Conservation (phyloP, 108 stramenopile species). For the Skeletonema costatum region DNA sequence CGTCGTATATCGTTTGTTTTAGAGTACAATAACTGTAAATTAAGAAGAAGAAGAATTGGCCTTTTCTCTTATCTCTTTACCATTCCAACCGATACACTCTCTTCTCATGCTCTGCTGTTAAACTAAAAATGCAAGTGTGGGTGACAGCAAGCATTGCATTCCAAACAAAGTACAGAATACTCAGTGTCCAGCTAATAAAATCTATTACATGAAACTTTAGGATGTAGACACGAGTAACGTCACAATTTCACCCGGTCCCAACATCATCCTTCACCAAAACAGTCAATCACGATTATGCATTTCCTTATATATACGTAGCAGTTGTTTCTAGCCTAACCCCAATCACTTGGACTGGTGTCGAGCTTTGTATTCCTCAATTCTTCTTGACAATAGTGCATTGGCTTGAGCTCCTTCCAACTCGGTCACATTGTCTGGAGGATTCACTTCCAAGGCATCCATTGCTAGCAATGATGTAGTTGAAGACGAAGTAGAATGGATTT, state of each 20-base stretch:
- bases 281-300: neutral
- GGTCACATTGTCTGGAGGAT: neutral
- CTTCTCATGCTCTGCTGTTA: neutral
- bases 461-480: conserved; percentile 18
- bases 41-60: neutral
- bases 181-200: neutral
- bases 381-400: conserved; percentile 30
- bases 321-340: neutral
- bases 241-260: conserved; percentile 1
- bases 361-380: conserved; percentile 22
- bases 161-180: too few species aligned
- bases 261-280: conserved; percentile 2
- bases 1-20: too few species aligned
- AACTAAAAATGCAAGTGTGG: neutral
- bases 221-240: neutral
- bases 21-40: neutral
- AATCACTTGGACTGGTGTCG: neutral
- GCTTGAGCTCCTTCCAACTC: conserved; percentile 39
- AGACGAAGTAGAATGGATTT: conserved; percentile 12
- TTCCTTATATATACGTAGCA: neutral
- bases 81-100: neutral
- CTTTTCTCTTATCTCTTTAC: neutral
- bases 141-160: neutral
- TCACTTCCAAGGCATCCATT: conserved; percentile 8
- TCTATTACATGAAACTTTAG: neutral